A percentile compares a stretch with the other conserved stretches of the same genome.
Conservation (phyloP, 2,329 filamentous ascomycete species). For the Botrytis sinoallii region DNA sequence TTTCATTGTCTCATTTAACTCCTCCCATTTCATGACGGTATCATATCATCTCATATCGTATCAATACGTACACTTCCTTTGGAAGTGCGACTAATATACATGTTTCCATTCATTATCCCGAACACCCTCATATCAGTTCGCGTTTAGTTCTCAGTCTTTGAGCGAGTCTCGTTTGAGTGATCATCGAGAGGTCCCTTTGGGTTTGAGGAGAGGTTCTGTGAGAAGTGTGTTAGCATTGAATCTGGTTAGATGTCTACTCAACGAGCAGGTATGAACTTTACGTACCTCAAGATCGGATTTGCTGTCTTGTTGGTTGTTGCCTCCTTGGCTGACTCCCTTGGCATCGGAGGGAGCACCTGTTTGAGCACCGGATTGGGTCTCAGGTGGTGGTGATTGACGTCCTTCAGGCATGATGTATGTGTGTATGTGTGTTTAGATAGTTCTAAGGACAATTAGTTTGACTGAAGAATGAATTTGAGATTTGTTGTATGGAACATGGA, state of each 20-base stretch:
- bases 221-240: background rate
- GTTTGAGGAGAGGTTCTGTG: slow-evolving; percentile 58
- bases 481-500: background rate
- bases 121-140: background rate
- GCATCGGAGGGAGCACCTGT: slow-evolving; percentile 56
- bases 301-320: slow-evolving; percentile 49
- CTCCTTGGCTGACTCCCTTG: slow-evolving; percentile 54
- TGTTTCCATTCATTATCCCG: background rate
- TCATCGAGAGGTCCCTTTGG: slow-evolving; percentile 63
- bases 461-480: background rate
- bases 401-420: slow-evolving; percentile 56
- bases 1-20: background rate
- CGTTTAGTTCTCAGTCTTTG: slow-evolving; percentile 24
- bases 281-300: slow-evolving; percentile 51
- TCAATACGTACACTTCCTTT: background rate
- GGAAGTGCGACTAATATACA: background rate
- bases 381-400: slow-evolving; percentile 74
- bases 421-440: slow-evolving; percentile 23
- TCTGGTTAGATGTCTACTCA: background rate
- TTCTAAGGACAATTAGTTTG: slow-evolving; percentile 1
- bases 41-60: background rate
- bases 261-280: background rate
- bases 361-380: slow-evolving; percentile 64
- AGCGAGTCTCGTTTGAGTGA: slow-evolving; percentile 51
- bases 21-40: background rate